phyloP scores from a whole-genome alignment of 2,329 filamentous ascomycete genomes.

The Fusarium oligoseptatum region DNA sequence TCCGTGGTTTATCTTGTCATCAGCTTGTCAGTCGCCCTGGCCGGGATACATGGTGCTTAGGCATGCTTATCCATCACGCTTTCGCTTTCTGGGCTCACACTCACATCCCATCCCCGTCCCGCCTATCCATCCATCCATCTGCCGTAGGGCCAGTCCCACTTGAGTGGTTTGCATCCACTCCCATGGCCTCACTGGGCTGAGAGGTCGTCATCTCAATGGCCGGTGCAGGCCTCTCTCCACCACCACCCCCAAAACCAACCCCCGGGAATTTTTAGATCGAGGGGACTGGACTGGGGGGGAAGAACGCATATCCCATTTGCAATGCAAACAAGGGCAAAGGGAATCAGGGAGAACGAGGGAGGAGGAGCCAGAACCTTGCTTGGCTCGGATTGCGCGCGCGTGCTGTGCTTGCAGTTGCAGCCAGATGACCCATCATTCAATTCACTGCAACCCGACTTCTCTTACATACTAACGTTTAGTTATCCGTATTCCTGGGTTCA shows the following conservation, averaged over 20 bases:
- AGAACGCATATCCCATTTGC: neutral
- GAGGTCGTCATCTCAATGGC: conserved; percentile 3
- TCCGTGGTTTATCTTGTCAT: neutral
- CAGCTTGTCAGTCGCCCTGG: neutral
- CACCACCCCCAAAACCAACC: neutral
- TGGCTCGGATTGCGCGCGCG: neutral
- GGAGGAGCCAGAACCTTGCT: conserved; percentile 1
- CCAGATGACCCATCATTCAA: neutral
- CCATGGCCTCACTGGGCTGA: conserved; percentile 39
- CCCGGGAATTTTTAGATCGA: neutral
- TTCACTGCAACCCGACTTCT: neutral
- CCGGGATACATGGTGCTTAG: conserved; percentile 6
- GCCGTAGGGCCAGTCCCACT: neutral
- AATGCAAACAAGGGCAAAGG: neutral
- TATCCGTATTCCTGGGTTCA: conserved; percentile 7
- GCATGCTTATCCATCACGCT: conserved; percentile 31
- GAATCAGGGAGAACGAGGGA: neutral
- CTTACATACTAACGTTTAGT: neutral
- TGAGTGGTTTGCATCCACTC: conserved; percentile 25
- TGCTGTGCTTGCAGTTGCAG: neutral
- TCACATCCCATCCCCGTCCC: neutral
- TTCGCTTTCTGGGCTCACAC: neutral
- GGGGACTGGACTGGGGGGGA: neutral
- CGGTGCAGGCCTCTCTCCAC: conserved; percentile 3
- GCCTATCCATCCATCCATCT: neutral